Percentiles rank a stretch among this genome's conserved stretches.
Evolutionary conservation across 1,139 yeast species (phyloP).

Genomic region (Lodderomyces elongisporus): DNA sequence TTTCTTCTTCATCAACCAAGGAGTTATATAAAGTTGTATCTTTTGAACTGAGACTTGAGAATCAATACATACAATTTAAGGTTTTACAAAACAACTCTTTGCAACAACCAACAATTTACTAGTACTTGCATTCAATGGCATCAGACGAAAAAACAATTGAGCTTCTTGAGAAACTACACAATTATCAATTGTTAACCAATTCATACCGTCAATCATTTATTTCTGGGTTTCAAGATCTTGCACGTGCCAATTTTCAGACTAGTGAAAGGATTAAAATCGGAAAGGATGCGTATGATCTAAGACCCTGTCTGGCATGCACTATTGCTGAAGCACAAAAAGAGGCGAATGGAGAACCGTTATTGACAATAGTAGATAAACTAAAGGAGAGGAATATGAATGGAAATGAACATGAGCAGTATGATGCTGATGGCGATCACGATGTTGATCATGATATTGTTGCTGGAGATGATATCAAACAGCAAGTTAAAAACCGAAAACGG

Average conservation of each 20-base stretch:
- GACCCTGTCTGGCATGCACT: constrained; percentile 24
- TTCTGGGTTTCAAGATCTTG: constrained; percentile 32
- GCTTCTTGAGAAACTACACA: constrained; percentile 24
- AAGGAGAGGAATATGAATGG: constrained; percentile 3
- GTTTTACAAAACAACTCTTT: too few relatives aligned
- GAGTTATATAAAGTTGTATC: too few relatives aligned
- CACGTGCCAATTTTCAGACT: constrained; percentile 34
- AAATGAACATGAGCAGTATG: not conserved
- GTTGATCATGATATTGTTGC: too few relatives aligned
- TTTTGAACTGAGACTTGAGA: too few relatives aligned
- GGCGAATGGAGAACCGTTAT: constrained; percentile 11
- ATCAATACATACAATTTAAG: too few relatives aligned
- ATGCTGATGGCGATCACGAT: not conserved
- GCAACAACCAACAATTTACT: too few relatives aligned
- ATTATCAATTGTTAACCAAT: constrained; percentile 24
- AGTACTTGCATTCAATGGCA: too few relatives aligned
- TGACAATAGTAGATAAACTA: not conserved
- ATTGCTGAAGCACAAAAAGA: constrained; percentile 11
- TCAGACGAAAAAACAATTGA: constrained; percentile 20
- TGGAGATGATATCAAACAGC: not conserved
- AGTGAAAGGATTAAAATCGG: constrained; percentile 15
- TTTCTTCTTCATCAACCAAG: too few relatives aligned
- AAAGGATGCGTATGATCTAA: constrained; percentile 22
- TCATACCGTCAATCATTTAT: constrained; percentile 19
- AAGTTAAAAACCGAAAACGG: constrained; percentile 1